A percentile compares a stretch with the other conserved stretches of the same genome.
Evolutionary conservation across 805 yeast genomes (phyloP).

Genomic region (Tetrapisispora fleetii): DNA sequence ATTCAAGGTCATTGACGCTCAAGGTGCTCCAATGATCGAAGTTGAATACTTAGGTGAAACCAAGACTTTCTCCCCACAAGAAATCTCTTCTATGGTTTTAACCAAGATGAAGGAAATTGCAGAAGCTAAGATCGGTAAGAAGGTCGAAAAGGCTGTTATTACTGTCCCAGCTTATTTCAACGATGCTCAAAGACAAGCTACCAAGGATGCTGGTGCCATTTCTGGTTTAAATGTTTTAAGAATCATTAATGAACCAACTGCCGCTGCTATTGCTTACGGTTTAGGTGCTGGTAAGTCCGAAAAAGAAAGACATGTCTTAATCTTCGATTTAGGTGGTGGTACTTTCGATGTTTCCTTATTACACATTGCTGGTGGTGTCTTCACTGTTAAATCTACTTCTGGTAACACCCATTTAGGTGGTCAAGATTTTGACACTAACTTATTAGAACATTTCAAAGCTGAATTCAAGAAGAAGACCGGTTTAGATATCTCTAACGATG

Average conservation of each 20-base stretch:
- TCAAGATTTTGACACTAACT: neutral
- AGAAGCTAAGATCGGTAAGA: conserved; percentile 64
- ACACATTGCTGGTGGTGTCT: neutral
- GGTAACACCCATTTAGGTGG: conserved; percentile 1
- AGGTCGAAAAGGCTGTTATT: conserved; percentile 65
- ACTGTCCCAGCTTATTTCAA: conserved; percentile 44
- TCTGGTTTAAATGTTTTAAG: conserved; percentile 1
- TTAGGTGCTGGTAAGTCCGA: conserved; percentile 1
- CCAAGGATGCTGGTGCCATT: conserved; percentile 2
- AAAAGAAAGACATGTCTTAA: neutral
- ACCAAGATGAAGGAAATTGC: conserved; percentile 78
- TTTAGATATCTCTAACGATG: conserved; percentile 77
- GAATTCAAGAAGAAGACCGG: conserved; percentile 95
- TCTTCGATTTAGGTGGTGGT: conserved; percentile 1
- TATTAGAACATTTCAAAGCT: conserved; percentile 40
- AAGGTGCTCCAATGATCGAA: conserved; percentile 58
- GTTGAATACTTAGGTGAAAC: conserved; percentile 62
- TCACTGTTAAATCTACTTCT: neutral
- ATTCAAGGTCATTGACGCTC: conserved; percentile 56
- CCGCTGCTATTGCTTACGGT: conserved; percentile 2
- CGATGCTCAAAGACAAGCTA: conserved; percentile 1
- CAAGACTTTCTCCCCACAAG: conserved; percentile 65
- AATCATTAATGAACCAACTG: conserved; percentile 1
- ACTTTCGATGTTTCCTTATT: neutral
- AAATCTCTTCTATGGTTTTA: conserved; percentile 67